Evolutionary conservation across 2,329 filamentous ascomycete genomes (phyloP), one percentile per base, ranked within the genome.

Genomic region (Ciborinia camelliae): DNA sequence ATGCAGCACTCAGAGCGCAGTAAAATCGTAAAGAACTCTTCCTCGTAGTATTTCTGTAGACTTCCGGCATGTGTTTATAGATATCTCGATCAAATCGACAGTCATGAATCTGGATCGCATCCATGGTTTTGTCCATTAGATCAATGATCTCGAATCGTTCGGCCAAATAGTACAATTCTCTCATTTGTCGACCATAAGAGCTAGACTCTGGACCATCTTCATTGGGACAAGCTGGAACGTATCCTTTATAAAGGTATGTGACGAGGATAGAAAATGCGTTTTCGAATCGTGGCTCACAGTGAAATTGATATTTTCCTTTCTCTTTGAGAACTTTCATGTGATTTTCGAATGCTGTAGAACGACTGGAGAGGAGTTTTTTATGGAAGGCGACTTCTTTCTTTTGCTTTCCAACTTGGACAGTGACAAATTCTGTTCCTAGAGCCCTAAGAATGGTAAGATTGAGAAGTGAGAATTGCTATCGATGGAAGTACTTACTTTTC

Each of bases 51-150:
- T 63, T 63, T 18, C 30, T 58, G 30, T 58, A 63, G 8, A 63
- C 37, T 20, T 63, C 62, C 14, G 23, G 23, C 15, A 63, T 63
- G 12, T 63, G 51, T 18, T n/a, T 39, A 26, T 58, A 39, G 3
- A 63, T 58, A 2, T 63, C 39, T 15, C 52, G 41, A 30, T 57
- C 26, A 23, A 47, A 57, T 50, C 23, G 62, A 51, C 32, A 39
- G 43, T 51, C 52, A 15, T 63, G 62, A 28, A 23, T 12, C 35
- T 63, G 52, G 10, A 64, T 60, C 9, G 39, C 62, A 47, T 64
- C 62, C 45, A 64, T 60, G 1, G 62, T 61, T 52, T 61, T 64
- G 37, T 64, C 57, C 62, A 64, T 64, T 8, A 64, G 37, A 39
- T 64, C 62, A 20, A 32, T n/a, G 10, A 64, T 53, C 14, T 61